Evolutionary conservation across 768 basidiomycete genomes (phyloP).

Genomic region (Phylloporus scabripes): DNA sequence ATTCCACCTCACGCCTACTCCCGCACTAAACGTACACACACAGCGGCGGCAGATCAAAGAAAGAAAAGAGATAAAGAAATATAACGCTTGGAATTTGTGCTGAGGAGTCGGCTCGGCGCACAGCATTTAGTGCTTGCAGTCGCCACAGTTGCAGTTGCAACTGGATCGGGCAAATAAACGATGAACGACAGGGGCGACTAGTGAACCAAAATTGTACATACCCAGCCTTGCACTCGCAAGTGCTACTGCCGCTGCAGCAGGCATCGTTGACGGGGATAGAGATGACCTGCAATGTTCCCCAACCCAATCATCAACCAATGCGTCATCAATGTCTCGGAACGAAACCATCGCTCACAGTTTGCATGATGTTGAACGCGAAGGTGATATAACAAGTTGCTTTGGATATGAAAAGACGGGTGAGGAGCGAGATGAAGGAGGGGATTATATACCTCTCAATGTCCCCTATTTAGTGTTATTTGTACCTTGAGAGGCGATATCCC

Average conservation of each 20-base stretch:
- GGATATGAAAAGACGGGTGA: not conserved
- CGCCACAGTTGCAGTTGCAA: not conserved
- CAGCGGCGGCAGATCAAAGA: not conserved
- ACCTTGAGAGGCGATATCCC: not conserved
- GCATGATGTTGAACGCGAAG: slow-evolving; percentile 6
- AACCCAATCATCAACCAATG: not conserved
- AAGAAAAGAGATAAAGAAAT: not conserved
- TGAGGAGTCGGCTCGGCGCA: not conserved
- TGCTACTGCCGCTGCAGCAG: not conserved
- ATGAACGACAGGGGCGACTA: too few relatives aligned
- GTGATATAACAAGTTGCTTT: not conserved
- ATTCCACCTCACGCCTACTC: not conserved
- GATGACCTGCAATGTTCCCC: not conserved
- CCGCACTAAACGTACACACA: not conserved
- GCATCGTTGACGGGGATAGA: slow-evolving; percentile 7
- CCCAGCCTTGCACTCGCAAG: not conserved
- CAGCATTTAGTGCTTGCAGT: not conserved
- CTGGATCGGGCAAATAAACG: too few relatives aligned
- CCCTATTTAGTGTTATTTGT: not conserved
- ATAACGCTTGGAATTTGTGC: not conserved
- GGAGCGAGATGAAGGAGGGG: too few relatives aligned
- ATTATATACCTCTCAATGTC: slow-evolving; percentile 1
- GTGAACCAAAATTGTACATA: too few relatives aligned
- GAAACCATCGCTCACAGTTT: slow-evolving; percentile 6
- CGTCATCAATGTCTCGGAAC: not conserved